phyloP scores from a whole-genome alignment of 73 alveolate species.

The Blepharisma japonicum region DNA sequence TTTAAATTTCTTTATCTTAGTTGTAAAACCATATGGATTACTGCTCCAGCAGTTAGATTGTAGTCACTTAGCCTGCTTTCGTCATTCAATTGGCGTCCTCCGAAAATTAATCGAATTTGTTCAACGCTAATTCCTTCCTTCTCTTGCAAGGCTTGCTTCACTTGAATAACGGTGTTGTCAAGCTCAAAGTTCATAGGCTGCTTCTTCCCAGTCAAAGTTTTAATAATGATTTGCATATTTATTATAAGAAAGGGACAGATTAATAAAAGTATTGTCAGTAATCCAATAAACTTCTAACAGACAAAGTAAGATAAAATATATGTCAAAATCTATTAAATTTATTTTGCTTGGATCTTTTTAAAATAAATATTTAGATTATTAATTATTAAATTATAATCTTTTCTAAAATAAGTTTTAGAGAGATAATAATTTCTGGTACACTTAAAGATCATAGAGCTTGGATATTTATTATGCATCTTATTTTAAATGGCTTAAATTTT shows the following conservation, averaged over 20 bases:
- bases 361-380: too few species aligned
- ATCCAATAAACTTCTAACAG: background rate
- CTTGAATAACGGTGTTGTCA: slow-evolving; percentile 77
- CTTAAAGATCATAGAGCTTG: too few species aligned
- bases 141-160: slow-evolving; percentile 85
- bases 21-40: slow-evolving; percentile 86
- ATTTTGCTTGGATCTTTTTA: background rate
- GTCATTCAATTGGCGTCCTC: slow-evolving; percentile 84
- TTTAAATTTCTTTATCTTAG: slow-evolving; percentile 22
- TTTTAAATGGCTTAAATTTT: background rate
- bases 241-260: background rate
- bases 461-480: too few species aligned
- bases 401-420: too few species aligned
- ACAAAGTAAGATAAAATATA: too few species aligned
- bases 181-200: slow-evolving; percentile 81
- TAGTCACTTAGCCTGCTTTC: slow-evolving; percentile 70
- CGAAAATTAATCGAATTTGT: slow-evolving; percentile 83
- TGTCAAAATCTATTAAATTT: background rate
- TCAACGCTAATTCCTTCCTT: slow-evolving; percentile 86
- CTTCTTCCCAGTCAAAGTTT: slow-evolving; percentile 87
- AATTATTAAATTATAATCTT: too few species aligned
- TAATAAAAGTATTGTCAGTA: slow-evolving; percentile 34
- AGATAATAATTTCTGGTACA: too few species aligned
- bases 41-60: slow-evolving; percentile 82
- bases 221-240: slow-evolving; percentile 51